Conservation (phyloP, 2,329 filamentous ascomycete species). For the Dothistroma pini region DNA sequence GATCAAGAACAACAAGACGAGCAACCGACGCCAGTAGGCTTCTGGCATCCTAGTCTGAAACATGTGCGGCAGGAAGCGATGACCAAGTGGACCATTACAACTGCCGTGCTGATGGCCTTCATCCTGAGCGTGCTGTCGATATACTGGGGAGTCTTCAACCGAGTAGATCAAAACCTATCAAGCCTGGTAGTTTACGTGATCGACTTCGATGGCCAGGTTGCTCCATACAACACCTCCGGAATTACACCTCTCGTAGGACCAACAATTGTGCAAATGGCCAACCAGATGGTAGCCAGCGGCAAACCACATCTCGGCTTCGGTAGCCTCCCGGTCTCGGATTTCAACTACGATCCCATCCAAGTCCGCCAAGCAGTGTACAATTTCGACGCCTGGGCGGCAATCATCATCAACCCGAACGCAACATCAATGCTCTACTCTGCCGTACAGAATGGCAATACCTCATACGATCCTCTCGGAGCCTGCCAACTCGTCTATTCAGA, state of each 20-base stretch:
- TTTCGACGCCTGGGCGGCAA: constrained; percentile 57
- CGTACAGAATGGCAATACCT: constrained; percentile 52
- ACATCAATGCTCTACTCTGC: constrained; percentile 56
- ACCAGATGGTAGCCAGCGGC: constrained; percentile 41
- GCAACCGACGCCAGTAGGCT: constrained; percentile 36
- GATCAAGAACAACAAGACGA: constrained; percentile 1
- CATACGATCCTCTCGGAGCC: constrained; percentile 58
- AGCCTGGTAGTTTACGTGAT: constrained; percentile 56
- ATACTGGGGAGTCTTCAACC: constrained; percentile 59
- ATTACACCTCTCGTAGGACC: constrained; percentile 56
- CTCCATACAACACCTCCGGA: constrained; percentile 43
- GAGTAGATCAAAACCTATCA: constrained; percentile 48
- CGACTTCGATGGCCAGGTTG: constrained; percentile 57
- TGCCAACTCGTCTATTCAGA: constrained; percentile 56
- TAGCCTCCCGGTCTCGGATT: constrained; percentile 48
- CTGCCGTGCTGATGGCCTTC: constrained; percentile 53
- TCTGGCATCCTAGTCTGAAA: constrained; percentile 43
- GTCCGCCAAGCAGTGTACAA: constrained; percentile 60
- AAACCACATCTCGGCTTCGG: constrained; percentile 49
- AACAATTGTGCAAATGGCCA: constrained; percentile 45
- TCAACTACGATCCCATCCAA: constrained; percentile 53
- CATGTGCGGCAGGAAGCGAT: constrained; percentile 41
- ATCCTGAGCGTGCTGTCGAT: constrained; percentile 57
- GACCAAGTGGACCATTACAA: constrained; percentile 42
- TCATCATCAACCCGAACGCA: constrained; percentile 61